Evolutionary conservation across 805 yeast species (phyloP), one percentile per base, ranked within the genome.

Genomic region (Komagataella phaffii): DNA sequence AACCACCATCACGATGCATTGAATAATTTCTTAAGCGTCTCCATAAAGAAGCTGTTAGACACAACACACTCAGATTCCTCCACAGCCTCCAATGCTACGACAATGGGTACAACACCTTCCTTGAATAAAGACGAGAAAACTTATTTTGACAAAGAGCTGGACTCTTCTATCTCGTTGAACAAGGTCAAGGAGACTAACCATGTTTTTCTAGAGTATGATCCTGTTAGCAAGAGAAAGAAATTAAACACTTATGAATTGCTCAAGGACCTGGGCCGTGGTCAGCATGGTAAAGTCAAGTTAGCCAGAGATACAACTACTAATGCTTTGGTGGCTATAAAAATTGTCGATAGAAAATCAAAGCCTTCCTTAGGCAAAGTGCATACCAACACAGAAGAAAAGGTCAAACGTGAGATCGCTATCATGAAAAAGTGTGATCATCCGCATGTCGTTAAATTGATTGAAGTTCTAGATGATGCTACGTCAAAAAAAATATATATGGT

Each of bases 241-340:
- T 73, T 93, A 55, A 93, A 93, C 67, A 81, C 95, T 0, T 93
- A 90, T 63, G 99, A 93, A 65, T 86, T 93, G 44, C 67, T 89
- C 30, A 74, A 77, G 23, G 97, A 90, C 67, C 73, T 93, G 24
- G 99, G 99, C 8, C 75, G 86, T 43, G 99, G 99, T n/a, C 96
- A 90, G 64, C 98, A 91, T 67, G 98, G 99, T n/a, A 91, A 88
- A 64, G 99, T 93, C 46, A 93, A 93, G 64, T 73, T 93, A 17
- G 99, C 95, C 0, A 77, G 77, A 54, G 91, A 90, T 62, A 66
- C 83, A 51, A 72, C 76, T n/a, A 66, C 75, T 5, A 72, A 76
- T 47, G 81, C 76, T 56, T 70, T 79, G 36, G 96, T 88, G n/a
- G 99, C 99, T 3, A 89, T 93, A 52, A 93, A 93, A 64, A 87